Evolutionary conservation across 176 grass and related monocot species (phyloP), one percentile per base, ranked within the genome.

Genomic region (Oryza longistaminata): DNA sequence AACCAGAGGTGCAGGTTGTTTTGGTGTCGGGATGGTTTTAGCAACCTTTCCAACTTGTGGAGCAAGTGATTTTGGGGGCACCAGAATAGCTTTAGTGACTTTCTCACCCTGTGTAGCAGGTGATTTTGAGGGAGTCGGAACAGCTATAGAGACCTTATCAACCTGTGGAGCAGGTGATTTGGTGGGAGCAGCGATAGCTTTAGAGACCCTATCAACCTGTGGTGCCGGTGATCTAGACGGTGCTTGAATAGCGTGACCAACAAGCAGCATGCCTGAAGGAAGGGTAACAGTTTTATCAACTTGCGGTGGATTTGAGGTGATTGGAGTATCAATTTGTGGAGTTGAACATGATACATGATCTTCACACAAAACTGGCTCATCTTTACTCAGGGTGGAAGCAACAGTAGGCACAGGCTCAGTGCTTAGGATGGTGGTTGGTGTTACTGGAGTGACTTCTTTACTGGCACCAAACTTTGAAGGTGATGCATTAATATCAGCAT

Each of bases 61-160:
- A 25, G 79, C 39, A 82, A 75, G 66, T 39, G 75, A 43, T 87
- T 79, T 84, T 43, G 17, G 4, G 39, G 53, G 42, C 70, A 22
- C 39, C 19, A 80, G 64, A 80, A 73, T 62, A 80, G 31, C 69
- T 90, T 87, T 87, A 80, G 17, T 4, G 31, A 87, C 69, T 69
- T 78, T 87, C 64, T 90, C 85, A 75, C 40, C 52, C 62, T 61
- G 88, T 24, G 67, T 79, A 33, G 52, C 45, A 80, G 89, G 74
- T 87, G 80, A 83, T 66, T 78, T 73, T 8, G 37, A 14, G 74
- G 83, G 73, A 69, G 49, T 64, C 61, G 68, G 48, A 37, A 45
- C 29, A 90, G 84, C 68, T 84, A 50, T 75, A 75, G 71, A 39
- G n/a, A 74, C 70, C 69, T 73, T 64, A 17, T 64, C 55, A 64